Evolutionary conservation across 208 protist genomes (phyloP).

Genomic region (Wallacemonas sp.): DNA sequence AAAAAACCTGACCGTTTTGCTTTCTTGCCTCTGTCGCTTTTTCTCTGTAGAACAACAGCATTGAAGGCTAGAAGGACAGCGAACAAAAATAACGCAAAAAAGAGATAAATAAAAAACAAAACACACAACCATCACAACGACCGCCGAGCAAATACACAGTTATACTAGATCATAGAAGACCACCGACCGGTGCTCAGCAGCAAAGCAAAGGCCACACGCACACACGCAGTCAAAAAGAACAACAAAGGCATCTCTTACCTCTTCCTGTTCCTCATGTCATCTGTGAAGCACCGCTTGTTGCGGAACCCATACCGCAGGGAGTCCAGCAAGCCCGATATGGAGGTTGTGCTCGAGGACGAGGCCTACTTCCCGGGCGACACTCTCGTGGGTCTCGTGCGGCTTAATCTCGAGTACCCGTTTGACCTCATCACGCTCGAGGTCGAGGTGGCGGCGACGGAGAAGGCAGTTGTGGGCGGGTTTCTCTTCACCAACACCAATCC

Average conservation of each 20-base stretch:
- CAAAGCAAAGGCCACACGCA: too few species aligned
- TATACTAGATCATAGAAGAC: too few species aligned
- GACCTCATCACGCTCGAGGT: constrained; percentile 42
- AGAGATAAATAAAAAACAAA: too few species aligned
- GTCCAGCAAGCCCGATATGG: constrained; percentile 27
- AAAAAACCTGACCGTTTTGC: too few species aligned
- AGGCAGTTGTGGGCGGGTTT: constrained; percentile 27
- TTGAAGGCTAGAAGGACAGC: constrained; percentile 7
- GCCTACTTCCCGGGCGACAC: constrained; percentile 50
- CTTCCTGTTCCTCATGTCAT: neutral
- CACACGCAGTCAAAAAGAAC: too few species aligned
- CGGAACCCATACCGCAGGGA: constrained; percentile 11
- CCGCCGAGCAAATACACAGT: too few species aligned
- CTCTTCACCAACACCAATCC: constrained; percentile 29
- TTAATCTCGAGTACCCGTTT: constrained; percentile 31
- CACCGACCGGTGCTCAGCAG: constrained; percentile 5
- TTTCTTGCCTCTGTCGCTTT: too few species aligned
- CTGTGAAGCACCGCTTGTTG: constrained; percentile 7
- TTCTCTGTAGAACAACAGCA: too few species aligned
- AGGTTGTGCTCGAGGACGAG: constrained; percentile 29
- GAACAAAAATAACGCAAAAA: too few species aligned
- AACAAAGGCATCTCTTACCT: neutral
- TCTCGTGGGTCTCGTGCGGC: constrained; percentile 50
- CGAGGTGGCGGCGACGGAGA: constrained; percentile 36
- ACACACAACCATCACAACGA: too few species aligned